Conservation (phyloP, 2,329 filamentous ascomycete species). For the Septoria linicola region DNA sequence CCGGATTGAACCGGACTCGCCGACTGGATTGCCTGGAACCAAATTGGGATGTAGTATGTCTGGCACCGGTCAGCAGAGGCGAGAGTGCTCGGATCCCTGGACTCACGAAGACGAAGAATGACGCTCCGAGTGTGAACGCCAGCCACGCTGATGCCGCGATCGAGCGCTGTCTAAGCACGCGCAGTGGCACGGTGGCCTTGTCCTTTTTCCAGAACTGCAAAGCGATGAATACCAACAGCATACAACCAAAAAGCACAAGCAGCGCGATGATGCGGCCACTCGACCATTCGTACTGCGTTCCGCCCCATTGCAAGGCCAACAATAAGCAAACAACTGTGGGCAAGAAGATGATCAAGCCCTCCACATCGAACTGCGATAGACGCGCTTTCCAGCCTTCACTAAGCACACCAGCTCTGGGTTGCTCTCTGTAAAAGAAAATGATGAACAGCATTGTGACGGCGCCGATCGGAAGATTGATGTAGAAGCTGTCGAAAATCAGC, state of each 20-base stretch:
- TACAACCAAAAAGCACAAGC: constrained; percentile 38
- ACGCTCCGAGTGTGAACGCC: constrained; percentile 40
- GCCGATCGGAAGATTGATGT: constrained; percentile 41
- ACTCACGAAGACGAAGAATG: constrained; percentile 47
- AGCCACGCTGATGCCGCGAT: constrained; percentile 36
- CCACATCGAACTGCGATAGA: constrained; percentile 43
- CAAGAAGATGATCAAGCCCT: constrained; percentile 38
- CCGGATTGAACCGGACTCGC: constrained; percentile 48
- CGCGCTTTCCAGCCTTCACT: constrained; percentile 22
- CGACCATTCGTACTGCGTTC: constrained; percentile 36
- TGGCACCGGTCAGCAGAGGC: background rate
- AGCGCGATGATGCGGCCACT: constrained; percentile 43
- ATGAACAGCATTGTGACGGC: constrained; percentile 30
- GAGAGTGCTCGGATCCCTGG: constrained; percentile 19
- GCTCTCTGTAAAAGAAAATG: constrained; percentile 42
- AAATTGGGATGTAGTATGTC: constrained; percentile 36
- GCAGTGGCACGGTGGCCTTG: constrained; percentile 42
- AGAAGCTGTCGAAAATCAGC: constrained; percentile 37
- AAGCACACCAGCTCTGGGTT: constrained; percentile 41
- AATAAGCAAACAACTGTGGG: constrained; percentile 45
- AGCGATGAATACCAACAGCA: constrained; percentile 60
- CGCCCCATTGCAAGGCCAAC: constrained; percentile 49
- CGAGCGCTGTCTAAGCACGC: constrained; percentile 44
- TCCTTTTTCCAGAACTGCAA: constrained; percentile 51
- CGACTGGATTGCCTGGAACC: constrained; percentile 54